A percentile compares a stretch with the other conserved stretches of the same genome.
Conservation (phyloP, 129 eudicot genomes). For the Deinandra increscens region DNA sequence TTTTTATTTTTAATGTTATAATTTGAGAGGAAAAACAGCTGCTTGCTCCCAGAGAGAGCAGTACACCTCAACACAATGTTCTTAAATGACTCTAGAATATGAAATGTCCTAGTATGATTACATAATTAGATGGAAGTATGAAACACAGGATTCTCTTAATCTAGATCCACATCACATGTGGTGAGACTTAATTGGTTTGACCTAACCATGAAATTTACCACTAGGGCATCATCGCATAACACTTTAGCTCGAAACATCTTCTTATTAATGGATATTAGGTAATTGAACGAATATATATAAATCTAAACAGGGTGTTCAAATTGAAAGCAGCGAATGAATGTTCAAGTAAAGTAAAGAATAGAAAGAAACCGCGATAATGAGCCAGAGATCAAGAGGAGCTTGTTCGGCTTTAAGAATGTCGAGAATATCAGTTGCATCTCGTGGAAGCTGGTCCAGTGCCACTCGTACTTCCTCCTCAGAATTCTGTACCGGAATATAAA, state of each 20-base stretch:
- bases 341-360: no score
- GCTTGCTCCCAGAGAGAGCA: no score
- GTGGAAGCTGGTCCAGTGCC: slow-evolving; percentile 84
- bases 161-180: slow-evolving; percentile 11
- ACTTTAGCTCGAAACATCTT: neutral
- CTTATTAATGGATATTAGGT: no score
- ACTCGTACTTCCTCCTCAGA: slow-evolving; percentile 98
- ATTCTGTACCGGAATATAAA: slow-evolving; percentile 90
- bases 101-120: neutral
- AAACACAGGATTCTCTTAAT: neutral
- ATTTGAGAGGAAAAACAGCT: no score
- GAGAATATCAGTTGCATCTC: slow-evolving; percentile 94
- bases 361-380: slow-evolving; percentile 77
- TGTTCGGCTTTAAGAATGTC: slow-evolving; percentile 98
- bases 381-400: slow-evolving; percentile 99
- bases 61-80: no score
- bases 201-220: slow-evolving; percentile 18
- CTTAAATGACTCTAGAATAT: neutral
- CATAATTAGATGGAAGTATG: neutral
- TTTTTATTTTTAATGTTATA: no score
- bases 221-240: slow-evolving; percentile 6
- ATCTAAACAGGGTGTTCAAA: neutral
- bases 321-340: neutral
- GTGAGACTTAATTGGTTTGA: slow-evolving; percentile 20
- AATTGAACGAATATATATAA: no score